phyloP scores from a whole-genome alignment of 208 protist genomes.

The Trypanosoma conorhini region DNA sequence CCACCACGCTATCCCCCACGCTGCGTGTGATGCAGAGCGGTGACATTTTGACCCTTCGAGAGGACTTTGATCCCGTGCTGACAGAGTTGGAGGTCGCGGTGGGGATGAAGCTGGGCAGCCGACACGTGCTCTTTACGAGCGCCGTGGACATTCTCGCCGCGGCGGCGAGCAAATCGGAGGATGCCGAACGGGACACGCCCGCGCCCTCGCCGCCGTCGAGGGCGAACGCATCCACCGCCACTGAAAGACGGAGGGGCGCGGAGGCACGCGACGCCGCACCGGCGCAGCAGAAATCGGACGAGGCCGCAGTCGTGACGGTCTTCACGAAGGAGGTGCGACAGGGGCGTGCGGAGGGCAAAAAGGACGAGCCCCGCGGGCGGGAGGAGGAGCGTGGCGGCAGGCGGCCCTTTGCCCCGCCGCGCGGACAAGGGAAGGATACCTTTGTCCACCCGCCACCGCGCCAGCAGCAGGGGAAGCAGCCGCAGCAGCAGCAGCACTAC shows the following conservation, averaged over 20 bases:
- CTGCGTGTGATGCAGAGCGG: constrained; percentile 62
- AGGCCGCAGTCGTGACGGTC: not conserved
- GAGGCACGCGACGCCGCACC: not conserved
- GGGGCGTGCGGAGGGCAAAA: not conserved
- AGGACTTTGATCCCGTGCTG: constrained; percentile 84
- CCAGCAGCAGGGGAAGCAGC: constrained; percentile 1
- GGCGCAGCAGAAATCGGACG: not conserved
- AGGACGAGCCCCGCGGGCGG: not conserved
- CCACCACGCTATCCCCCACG: constrained; percentile 9
- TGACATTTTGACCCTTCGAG: constrained; percentile 69
- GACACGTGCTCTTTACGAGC: constrained; percentile 83
- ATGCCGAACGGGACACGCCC: not conserved
- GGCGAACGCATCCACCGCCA: constrained; percentile 1
- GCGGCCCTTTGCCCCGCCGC: not conserved
- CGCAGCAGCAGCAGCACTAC: constrained; percentile 7
- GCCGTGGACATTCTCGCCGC: constrained; percentile 57
- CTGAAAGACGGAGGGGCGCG: not conserved
- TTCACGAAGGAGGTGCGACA: not conserved
- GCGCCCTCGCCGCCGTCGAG: not conserved
- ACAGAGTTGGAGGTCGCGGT: constrained; percentile 73
- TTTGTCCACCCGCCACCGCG: not conserved
- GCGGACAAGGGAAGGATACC: not conserved
- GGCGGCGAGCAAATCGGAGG: not conserved
- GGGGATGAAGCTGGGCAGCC: constrained; percentile 83
- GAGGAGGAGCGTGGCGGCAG: not conserved